A percentile compares a stretch with the other conserved stretches of the same genome.
Evolutionary conservation across 2,329 filamentous ascomycete species (phyloP).

Genomic region (Fusarium haematococcum): DNA sequence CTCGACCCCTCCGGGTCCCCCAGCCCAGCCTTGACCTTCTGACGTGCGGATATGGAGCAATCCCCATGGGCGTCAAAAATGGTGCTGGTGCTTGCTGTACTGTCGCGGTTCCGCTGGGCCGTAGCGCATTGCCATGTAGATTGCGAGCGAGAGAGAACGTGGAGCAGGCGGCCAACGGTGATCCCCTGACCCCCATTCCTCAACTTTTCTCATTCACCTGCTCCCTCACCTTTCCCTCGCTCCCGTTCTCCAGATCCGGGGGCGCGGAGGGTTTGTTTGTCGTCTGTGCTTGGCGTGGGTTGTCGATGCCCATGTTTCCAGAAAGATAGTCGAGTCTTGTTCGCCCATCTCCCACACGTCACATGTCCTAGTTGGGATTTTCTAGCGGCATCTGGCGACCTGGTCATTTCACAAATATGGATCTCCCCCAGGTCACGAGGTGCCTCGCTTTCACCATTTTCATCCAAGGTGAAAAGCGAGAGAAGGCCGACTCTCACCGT

Average conservation of each 20-base stretch:
- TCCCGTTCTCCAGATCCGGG: conserved; percentile 33
- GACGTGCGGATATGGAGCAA: conserved; percentile 18
- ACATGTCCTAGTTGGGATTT: conserved; percentile 22
- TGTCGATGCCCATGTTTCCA: conserved; percentile 26
- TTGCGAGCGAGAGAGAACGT: conserved; percentile 5
- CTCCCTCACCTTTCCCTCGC: conserved; percentile 8
- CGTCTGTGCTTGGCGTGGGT: conserved; percentile 7
- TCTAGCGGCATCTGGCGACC: conserved; percentile 29
- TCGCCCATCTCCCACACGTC: conserved; percentile 12
- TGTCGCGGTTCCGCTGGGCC: conserved; percentile 42
- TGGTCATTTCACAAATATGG: conserved; percentile 26
- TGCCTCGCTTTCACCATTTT: conserved; percentile 29
- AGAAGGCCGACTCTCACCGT: conserved; percentile 15
- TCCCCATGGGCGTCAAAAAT: conserved; percentile 12
- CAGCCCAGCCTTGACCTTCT: conserved; percentile 23
- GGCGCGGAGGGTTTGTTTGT: conserved; percentile 26
- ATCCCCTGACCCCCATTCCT: conserved; percentile 5
- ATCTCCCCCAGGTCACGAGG: conserved; percentile 28
- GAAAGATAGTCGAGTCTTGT: conserved; percentile 14
- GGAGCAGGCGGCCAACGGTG: not conserved
- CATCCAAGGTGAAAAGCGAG: conserved; percentile 30
- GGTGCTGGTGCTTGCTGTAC: conserved; percentile 9
- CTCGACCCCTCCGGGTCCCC: conserved; percentile 19
- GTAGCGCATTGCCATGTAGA: conserved; percentile 35
- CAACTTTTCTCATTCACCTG: conserved; percentile 12